phyloP scores from a whole-genome alignment of 306 rosid species.

The Hippophae rhamnoides region DNA sequence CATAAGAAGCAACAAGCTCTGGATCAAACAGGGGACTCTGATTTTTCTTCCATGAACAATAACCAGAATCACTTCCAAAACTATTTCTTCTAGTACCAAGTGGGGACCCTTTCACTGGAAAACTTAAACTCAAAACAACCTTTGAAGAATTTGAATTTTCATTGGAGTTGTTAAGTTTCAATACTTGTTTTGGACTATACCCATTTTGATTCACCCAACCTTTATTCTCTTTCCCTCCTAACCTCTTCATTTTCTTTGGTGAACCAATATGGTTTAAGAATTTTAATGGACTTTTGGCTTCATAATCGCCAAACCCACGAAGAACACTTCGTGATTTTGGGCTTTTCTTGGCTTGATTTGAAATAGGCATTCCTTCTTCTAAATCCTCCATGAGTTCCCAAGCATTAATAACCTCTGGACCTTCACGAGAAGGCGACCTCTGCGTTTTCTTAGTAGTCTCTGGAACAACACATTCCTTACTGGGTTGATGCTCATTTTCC shows the following conservation, averaged over 20 bases:
- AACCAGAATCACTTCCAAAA: conserved; percentile 33
- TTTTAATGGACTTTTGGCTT: conserved; percentile 55
- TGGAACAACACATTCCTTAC: conserved; percentile 14
- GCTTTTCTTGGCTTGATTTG: conserved; percentile 47
- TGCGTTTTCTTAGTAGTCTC: conserved; percentile 18
- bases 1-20: conserved; percentile 56
- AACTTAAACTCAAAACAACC: conserved; percentile 26
- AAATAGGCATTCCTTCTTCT: conserved; percentile 59
- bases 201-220: conserved; percentile 33
- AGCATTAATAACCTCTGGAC: conserved; percentile 60
- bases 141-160: conserved; percentile 27
- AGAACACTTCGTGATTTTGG: conserved; percentile 55
- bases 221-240: conserved; percentile 67
- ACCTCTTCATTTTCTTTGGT: conserved; percentile 42
- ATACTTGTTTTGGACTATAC: conserved; percentile 51
- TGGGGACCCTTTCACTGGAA: conserved; percentile 49
- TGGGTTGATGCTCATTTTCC: conserved; percentile 27
- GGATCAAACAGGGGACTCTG: conserved; percentile 76
- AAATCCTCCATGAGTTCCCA: conserved; percentile 99
- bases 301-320: conserved; percentile 52
- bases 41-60: conserved; percentile 25
- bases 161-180: conserved; percentile 26
- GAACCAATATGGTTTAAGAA: conserved; percentile 65
- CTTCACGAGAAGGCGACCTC: conserved; percentile 26
- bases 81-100: conserved; percentile 29